Base-by-base conservation (phyloP, 1,139 yeast species). In the Diutina siamensis region DNA sequence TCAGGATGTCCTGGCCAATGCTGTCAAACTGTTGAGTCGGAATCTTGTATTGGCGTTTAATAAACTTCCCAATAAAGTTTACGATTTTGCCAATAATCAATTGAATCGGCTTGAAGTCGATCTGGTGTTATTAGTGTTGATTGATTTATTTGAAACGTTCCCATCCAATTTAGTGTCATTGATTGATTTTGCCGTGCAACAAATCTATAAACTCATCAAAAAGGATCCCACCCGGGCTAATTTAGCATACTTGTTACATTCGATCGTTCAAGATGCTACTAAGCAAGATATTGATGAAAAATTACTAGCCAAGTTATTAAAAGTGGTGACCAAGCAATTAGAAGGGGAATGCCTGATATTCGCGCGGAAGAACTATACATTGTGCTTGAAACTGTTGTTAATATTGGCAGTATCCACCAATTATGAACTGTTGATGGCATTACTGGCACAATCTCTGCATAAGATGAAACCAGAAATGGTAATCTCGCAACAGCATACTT, bases 111-210 rank as follows among this genome's bases (percentile, higher is more conserved):
- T 38, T 15, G 42, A 38, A 9, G 12, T 21, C 21, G 18, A 22
- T n/a, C 20, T 12, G 13, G 32, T 25, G 2, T 19, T 38, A 18
- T n/a, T 38, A 18, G 12, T 38, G 21, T 8, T 38, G 7, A 38
- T 38, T 17, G 42, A 38, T 20, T 38, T 38, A 32, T 38, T 38
- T 15, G 42, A 38, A 25, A 38, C 42, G 21, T 38, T 38, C 22
- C 42, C 42, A 5, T 25, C 32, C 19, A 38, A 38, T 15, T 38
- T 38, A 32, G 33, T 15, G 21, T 15, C 21, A 1, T 18, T 38
- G 4, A 15, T 38, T 25, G 22, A 22, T 12, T 38, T 38, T 18
- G 17, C 20, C 5, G 42, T 38, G 4, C 31, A 38, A 5, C 42
- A 21, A 32, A 25, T 38, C 21, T 38, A 38, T 13, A 38, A 38